phyloP scores from a whole-genome alignment of 352 stramenopile genomes.

The Hyaloperonospora arabidopsidis region DNA sequence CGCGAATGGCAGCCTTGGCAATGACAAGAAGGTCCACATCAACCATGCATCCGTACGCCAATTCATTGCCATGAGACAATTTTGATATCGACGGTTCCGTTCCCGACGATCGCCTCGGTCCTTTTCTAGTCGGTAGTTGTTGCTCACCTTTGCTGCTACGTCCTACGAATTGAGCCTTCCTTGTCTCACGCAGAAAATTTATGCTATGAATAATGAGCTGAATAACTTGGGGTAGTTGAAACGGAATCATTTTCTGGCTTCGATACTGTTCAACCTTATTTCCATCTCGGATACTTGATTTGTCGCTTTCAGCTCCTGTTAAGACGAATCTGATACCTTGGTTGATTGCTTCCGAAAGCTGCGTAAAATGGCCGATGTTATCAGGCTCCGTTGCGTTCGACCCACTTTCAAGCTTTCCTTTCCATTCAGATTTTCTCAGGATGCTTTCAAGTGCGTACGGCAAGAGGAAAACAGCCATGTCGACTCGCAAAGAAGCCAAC shows the following conservation, averaged over 20 bases:
- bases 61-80: conserved; percentile 15
- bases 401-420: conserved; percentile 1
- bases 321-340: conserved; percentile 40
- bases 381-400: not conserved
- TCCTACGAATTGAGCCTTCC: conserved; percentile 68
- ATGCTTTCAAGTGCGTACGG: conserved; percentile 52
- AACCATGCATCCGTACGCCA: conserved; percentile 50
- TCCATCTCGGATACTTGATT: not conserved
- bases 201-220: conserved; percentile 74
- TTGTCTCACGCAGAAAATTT: conserved; percentile 71
- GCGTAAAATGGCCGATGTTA: conserved; percentile 4
- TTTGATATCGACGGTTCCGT: not conserved
- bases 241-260: not conserved
- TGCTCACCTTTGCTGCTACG: conserved; percentile 33
- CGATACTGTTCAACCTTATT: not conserved
- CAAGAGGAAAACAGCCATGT: conserved; percentile 73
- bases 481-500: conserved; percentile 33
- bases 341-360: conserved; percentile 26
- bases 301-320: conserved; percentile 8
- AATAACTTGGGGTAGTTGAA: conserved; percentile 36
- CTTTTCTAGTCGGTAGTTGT: conserved; percentile 10
- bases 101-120: conserved; percentile 10
- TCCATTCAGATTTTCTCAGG: conserved; percentile 11
- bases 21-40: conserved; percentile 59
- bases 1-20: conserved; percentile 48